Evolutionary conservation across 495 filamentous ascomycete species (phyloP), one percentile per base, ranked within the genome.

Genomic region (Penicillium soppii): DNA sequence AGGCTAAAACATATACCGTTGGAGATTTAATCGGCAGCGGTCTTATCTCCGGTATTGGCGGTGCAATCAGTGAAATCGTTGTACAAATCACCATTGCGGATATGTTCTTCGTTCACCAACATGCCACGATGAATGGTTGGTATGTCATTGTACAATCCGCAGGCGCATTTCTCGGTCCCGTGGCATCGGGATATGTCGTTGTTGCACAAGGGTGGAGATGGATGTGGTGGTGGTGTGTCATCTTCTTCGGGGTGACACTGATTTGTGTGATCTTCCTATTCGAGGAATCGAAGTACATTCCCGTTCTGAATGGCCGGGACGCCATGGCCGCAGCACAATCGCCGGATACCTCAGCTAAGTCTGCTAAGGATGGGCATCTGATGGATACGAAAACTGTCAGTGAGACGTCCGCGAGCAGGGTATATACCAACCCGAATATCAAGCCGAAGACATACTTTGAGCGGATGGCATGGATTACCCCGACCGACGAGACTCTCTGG

Each of bases 201-300:
- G 58, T 63, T 12, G 64, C 66, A 27, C 69, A 76, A 37, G 74
- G 74, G 2, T 81, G 76, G 77, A 54, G 70, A 19, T 79, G 77
- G 76, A 70, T 75, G 30, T 80, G 73, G 67, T 80, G 76, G 77
- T 78, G 73, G 69, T 68, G 61, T 36, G 65, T 66, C 2, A 77
- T 79, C 15, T 66, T 78, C 50, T 67, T 76, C 21, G 76, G 65
- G 0, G 49, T 73, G 16, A 60, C 62, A 4, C 22, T 78, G 5
- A 7, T 74, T 25, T 58, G 69, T 19, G 57, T 70, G 5, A 22
- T 71, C 0, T 74, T 80, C 44, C 52, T 63, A 9, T 74, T 69
- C 21, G 73, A 78, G 50, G 76, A 80, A 44, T 70, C 65, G 3
- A 75, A 73, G 30, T 78, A 57, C 2, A 36, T 61, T 7, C 54